phyloP scores from a whole-genome alignment of 345 rosid genomes.

The Eucalyptus tenuipes region DNA sequence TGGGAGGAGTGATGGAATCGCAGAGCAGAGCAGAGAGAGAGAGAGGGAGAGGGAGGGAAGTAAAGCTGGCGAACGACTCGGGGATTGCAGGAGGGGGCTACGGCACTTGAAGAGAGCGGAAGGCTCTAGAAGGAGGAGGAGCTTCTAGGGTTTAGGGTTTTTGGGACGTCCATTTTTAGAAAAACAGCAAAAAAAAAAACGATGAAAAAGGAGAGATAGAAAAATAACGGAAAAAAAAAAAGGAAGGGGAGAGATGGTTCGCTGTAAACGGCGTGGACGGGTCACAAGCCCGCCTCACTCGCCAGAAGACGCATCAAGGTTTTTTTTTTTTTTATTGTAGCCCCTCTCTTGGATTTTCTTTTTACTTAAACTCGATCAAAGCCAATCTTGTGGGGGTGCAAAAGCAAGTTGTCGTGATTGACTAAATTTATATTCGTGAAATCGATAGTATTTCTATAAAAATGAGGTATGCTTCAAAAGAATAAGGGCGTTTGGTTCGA shows the following conservation, averaged over 20 bases:
- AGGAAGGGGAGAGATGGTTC: neutral
- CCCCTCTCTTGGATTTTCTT: neutral
- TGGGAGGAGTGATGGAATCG: neutral
- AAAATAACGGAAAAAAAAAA: neutral
- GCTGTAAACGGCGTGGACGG: neutral
- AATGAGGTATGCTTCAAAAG: neutral
- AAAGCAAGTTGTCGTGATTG: neutral
- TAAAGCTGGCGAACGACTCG: neutral
- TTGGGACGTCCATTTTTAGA: neutral
- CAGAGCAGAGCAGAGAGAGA: neutral
- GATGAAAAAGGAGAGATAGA: too few species aligned
- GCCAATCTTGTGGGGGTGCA: neutral
- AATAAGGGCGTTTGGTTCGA: too few species aligned
- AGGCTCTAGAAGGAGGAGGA: slow-evolving; percentile 34
- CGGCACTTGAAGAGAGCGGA: slow-evolving; percentile 7
- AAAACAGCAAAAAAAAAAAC: neutral
- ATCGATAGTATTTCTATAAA: neutral
- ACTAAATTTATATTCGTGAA: neutral
- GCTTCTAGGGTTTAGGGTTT: slow-evolving; percentile 60
- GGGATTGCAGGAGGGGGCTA: neutral
- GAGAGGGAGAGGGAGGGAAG: neutral
- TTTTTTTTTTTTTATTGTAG: neutral
- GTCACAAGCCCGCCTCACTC: neutral
- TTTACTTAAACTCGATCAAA: neutral
- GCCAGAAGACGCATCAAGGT: neutral